Base-by-base conservation (phyloP, 2,329 filamentous ascomycete genomes). In the Talaromyces verruculosus region DNA sequence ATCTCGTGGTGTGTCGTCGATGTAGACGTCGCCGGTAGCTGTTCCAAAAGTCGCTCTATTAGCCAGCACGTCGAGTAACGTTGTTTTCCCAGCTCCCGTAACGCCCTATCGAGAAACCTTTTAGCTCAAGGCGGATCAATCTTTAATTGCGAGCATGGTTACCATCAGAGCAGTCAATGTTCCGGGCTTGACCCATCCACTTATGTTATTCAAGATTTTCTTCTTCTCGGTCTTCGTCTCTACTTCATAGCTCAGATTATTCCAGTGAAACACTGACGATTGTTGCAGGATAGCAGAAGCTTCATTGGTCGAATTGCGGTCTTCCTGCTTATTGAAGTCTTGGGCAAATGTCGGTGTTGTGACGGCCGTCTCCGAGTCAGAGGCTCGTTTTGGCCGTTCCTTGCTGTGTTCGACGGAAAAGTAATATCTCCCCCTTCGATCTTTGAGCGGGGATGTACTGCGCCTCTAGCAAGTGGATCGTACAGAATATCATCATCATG, bases 371-470 rank as follows among this genome's bases (percentile, higher is more conserved):
- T 41, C 39, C 17, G 10, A 35, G 33, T 35, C 33, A 35, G 33
- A 11, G 8, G 33, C 33, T 41, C 39, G 39, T 41, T n/a, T 41
- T 41, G 39, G 17, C 13, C 7, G 33, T 35, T 35, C 10, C 33
- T 41, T 17, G 39, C 2, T 41, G 13, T 41, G 13, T 17, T 17
- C 39, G 4, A 7, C 82, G 84, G 74, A 91, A 92, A 10, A 92
- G 87, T 0, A 93, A 83, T 0, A 88, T 85, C 72, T 93, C 90
- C 0, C 88, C 89, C 0, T 85, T 88, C 61, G 86, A 89, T 1
- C 81, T 79, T 0, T 84, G 86, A 0, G 84, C 81, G 0, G 88
- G 88, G 75, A 90, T 90, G 70, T 89, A 69, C 72, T 92, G 89
- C 0, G 85, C 84, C 0, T 86, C 85, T 17, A 85, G 55, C 61